A percentile compares a stretch with the other conserved stretches of the same genome.
Conservation (phyloP, 257 asterid genomes). For the Salvia hispanica region DNA sequence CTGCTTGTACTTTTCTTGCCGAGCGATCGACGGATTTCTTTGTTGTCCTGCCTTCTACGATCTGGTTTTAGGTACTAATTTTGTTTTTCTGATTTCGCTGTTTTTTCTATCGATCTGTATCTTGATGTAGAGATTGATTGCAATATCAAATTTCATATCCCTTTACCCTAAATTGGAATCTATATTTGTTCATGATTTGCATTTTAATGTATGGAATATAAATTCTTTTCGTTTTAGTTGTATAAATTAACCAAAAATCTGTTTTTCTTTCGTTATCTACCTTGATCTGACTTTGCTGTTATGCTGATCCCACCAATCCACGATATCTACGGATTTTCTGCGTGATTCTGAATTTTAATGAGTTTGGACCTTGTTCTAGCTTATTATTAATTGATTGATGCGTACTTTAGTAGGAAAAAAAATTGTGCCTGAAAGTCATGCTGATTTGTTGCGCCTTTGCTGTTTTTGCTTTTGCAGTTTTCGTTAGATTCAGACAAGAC, state of each 20-base stretch:
- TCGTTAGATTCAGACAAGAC: not conserved
- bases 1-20: not conserved
- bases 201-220: not conserved
- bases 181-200: no score
- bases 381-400: not conserved
- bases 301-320: not conserved
- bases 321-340: not conserved
- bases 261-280: not conserved
- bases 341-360: not conserved
- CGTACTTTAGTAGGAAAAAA: not conserved
- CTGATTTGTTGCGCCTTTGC: not conserved
- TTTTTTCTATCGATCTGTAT: not conserved
- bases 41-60: not conserved
- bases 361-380: not conserved
- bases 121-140: not conserved
- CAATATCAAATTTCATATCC: no score
- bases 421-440: not conserved
- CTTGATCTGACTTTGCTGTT: not conserved
- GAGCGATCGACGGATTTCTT: constrained; percentile 25
- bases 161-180: no score
- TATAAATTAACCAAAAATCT: not conserved
- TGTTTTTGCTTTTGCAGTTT: constrained; percentile 25
- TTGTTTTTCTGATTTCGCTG: not conserved
- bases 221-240: not conserved
- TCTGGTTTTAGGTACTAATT: constrained; percentile 33